Evolutionary conservation across 495 filamentous ascomycete species (phyloP), one percentile per base, ranked within the genome.

Genomic region (Arthonia radiata): DNA sequence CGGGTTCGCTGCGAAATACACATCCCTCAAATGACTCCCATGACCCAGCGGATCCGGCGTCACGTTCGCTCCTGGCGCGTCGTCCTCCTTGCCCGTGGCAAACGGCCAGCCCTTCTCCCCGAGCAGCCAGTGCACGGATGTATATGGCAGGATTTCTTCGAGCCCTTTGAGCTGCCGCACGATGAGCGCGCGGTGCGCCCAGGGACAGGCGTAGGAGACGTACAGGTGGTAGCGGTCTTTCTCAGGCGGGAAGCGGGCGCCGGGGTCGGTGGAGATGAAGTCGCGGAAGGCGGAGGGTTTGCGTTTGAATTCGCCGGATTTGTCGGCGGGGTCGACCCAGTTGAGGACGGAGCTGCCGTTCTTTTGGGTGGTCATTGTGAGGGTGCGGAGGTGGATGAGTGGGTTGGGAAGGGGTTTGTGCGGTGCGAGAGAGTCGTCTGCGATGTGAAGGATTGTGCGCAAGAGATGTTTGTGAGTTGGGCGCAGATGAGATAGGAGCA

Each of bases 221-320:
- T 74, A 74, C 24, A 74, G 61, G 48, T 74, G 68, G 38, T 74
- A 74, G 17, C 68, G 51, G 34, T 47, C 66, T 41, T 67, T 68
- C 44, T 74, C 68, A 0, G 68, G 56, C 7, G 68, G 68, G 33
- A 71, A 73, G 29, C 68, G 44, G 3, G 68, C 61, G 5, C 56
- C 63, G 4, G 63, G 42, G 31, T 72, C 46, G 24, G 51, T 54
- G n/a, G 60, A 75, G 47, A 83, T 70, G 43, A 52, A 72, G 44
- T 64, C 59, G 23, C 75, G 69, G 48, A 80, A 81, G 27, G 58
- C 55, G 22, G 69, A 74, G 31, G 49, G 49, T 39, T 67, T 67
- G 17, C 76, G 71, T 52, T 86, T 89, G 67, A 89, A 93, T 49
- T 91, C 81, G 49, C 82, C 82, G 2, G 65, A 59, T 34, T 63